Evolutionary conservation across 2,329 filamentous ascomycete species (phyloP).

Genomic region (Knufia fluminis): DNA sequence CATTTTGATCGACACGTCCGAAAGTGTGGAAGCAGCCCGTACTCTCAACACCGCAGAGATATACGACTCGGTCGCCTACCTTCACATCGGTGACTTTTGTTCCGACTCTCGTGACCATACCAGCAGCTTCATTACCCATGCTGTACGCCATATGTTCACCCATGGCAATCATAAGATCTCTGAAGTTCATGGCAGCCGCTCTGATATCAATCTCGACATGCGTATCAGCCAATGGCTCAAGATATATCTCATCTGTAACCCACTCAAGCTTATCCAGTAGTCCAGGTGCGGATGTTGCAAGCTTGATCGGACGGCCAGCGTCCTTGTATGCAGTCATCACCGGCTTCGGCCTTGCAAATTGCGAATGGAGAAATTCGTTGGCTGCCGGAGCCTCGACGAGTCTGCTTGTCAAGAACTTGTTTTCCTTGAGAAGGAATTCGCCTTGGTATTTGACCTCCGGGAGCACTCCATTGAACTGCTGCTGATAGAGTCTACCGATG

Average conservation of each 20-base stretch:
- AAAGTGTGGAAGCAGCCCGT: not conserved
- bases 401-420: not conserved
- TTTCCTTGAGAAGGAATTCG: not conserved
- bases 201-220: not conserved
- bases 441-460: too few species aligned
- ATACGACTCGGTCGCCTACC: not conserved
- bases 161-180: slow-evolving; percentile 1
- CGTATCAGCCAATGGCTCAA: too few species aligned
- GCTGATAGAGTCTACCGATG: not conserved
- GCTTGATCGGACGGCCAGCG: not conserved
- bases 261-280: not conserved
- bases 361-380: not conserved
- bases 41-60: not conserved
- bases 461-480: not conserved
- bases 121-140: not conserved
- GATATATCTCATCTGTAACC: not conserved
- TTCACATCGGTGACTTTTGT: not conserved
- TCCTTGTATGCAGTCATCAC: not conserved
- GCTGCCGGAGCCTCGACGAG: not conserved
- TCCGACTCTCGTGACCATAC: not conserved
- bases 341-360: too few species aligned
- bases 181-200: slow-evolving; percentile 3
- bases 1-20: not conserved
- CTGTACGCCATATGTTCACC: not conserved
- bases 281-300: not conserved